phyloP scores from a whole-genome alignment of 2,329 filamentous ascomycete species.

The Coniochaeta ligniaria region DNA sequence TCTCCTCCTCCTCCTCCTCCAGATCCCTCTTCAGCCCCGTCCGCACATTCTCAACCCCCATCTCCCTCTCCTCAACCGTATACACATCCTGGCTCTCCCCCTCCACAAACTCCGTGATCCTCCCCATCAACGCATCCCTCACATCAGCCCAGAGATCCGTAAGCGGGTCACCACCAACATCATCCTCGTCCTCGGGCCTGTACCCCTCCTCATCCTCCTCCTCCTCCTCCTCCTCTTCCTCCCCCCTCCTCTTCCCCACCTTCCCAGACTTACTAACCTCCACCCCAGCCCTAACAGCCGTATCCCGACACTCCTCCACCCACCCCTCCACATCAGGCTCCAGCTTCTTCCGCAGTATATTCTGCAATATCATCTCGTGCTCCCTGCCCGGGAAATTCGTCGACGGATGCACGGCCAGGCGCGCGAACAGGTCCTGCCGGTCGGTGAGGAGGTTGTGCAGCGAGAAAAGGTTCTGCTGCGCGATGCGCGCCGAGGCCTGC shows the following conservation, averaged over 20 bases:
- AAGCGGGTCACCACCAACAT: conserved; percentile 27
- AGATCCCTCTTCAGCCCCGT: conserved; percentile 59
- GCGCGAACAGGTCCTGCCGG: conserved; percentile 60
- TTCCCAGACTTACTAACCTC: conserved; percentile 19
- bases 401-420: conserved; percentile 67
- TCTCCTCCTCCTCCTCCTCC: conserved; percentile 49
- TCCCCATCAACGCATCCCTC: conserved; percentile 20
- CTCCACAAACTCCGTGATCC: conserved; percentile 27
- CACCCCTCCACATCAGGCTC: conserved; percentile 71
- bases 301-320: conserved; percentile 55
- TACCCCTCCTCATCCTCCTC: conserved; percentile 36
- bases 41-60: conserved; percentile 61
- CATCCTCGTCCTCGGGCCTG: conserved; percentile 23
- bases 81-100: conserved; percentile 57
- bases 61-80: conserved; percentile 61
- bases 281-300: conserved; percentile 26
- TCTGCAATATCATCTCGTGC: conserved; percentile 57
- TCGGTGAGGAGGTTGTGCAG: conserved; percentile 59
- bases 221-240: conserved; percentile 20
- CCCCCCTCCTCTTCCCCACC: conserved; percentile 7
- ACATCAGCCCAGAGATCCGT: conserved; percentile 29
- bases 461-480: conserved; percentile 62
- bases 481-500: conserved; percentile 63
- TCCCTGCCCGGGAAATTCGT: conserved; percentile 67
- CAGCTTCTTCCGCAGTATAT: conserved; percentile 75